Evolutionary conservation across 2,329 filamentous ascomycete genomes (phyloP).

Genomic region (Byssochlamys sp.): DNA sequence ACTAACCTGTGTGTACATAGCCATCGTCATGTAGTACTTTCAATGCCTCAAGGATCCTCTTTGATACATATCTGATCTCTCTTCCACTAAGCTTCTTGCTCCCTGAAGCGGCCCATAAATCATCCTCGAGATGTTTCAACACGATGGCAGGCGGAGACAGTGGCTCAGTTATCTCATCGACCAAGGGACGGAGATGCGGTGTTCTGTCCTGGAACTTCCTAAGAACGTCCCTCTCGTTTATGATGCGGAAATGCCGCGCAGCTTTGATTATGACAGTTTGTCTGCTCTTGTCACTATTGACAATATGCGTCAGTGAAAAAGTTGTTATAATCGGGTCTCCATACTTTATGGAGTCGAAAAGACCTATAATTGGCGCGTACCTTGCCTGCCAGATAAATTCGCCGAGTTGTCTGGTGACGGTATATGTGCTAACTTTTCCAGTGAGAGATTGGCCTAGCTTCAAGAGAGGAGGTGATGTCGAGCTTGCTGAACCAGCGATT

Average conservation of each 20-base stretch:
- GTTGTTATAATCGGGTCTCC: too few species aligned
- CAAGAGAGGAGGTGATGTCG: background rate
- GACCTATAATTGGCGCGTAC: background rate
- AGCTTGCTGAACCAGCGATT: too few species aligned
- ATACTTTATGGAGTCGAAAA: background rate
- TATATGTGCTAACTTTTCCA: slow-evolving; percentile 3
- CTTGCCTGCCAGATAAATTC: slow-evolving; percentile 4
- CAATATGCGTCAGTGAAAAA: too few species aligned
- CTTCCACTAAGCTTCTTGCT: slow-evolving; percentile 6
- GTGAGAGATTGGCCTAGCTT: slow-evolving; percentile 3
- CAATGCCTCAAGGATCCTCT: slow-evolving; percentile 8
- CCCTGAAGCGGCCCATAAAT: slow-evolving; percentile 5
- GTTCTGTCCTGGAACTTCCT: slow-evolving; percentile 4
- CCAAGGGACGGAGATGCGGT: slow-evolving; percentile 5
- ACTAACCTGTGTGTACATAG: slow-evolving; percentile 12
- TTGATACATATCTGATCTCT: slow-evolving; percentile 12
- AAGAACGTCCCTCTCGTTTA: slow-evolving; percentile 4
- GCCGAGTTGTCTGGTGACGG: slow-evolving; percentile 4
- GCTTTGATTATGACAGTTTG: slow-evolving; percentile 5
- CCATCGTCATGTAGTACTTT: slow-evolving; percentile 9
- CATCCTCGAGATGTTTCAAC: slow-evolving; percentile 12
- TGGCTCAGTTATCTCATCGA: slow-evolving; percentile 4
- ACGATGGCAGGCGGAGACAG: slow-evolving; percentile 7
- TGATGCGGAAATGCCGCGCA: slow-evolving; percentile 4
- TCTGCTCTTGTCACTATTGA: slow-evolving; percentile 1